Evolutionary conservation across 2,329 filamentous ascomycete species (phyloP).

Genomic region (Hypoxylon sp.): DNA sequence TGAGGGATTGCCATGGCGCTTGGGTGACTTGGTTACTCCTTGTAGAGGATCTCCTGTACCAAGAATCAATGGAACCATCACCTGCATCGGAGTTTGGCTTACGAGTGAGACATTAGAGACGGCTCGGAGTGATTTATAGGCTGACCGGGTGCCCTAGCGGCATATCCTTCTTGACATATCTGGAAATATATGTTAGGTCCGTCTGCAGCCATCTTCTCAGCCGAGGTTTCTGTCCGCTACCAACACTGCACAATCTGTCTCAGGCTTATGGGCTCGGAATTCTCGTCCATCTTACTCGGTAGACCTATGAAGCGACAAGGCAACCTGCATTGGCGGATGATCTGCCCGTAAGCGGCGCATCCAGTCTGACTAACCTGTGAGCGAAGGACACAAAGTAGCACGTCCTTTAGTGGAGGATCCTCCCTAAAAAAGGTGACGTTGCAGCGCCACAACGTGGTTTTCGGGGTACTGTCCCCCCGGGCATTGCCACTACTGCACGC

Average conservation of each 20-base stretch:
- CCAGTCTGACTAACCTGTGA: background rate
- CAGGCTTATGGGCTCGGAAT: constrained; percentile 18
- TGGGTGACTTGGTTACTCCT: background rate
- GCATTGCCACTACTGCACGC: constrained; percentile 23
- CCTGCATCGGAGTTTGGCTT: background rate
- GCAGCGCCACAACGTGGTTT: constrained; percentile 16
- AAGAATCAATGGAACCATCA: background rate
- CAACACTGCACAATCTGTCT: constrained; percentile 5
- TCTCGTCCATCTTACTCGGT: background rate
- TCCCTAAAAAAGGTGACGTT: constrained; percentile 26
- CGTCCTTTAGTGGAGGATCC: constrained; percentile 6
- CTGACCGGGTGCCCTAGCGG: too few relatives aligned
- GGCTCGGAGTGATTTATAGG: background rate
- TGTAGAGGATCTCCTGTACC: background rate
- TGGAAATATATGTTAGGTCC: background rate
- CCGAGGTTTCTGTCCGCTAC: background rate
- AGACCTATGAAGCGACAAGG: background rate
- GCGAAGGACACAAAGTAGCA: background rate
- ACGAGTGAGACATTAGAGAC: background rate
- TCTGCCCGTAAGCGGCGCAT: constrained; percentile 6
- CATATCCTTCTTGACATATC: background rate
- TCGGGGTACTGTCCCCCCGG: constrained; percentile 8
- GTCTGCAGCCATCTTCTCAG: background rate
- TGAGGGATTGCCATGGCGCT: constrained; percentile 23
- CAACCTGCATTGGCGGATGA: background rate